Base-by-base conservation (phyloP, 805 yeast genomes). In the Saccharomycopsis fodiens region DNA sequence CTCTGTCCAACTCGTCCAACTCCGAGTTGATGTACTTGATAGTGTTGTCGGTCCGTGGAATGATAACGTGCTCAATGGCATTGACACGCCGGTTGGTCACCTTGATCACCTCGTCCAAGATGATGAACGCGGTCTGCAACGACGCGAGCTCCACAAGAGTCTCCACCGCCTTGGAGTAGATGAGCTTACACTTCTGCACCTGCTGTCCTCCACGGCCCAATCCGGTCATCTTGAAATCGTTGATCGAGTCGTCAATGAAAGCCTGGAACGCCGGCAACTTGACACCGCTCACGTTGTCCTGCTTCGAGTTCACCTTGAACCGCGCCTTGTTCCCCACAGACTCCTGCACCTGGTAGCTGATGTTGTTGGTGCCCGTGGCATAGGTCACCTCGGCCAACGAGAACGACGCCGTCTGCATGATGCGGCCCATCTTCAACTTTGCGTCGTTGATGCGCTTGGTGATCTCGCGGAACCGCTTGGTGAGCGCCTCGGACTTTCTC, bases 201-300 rank as follows among this genome's bases (percentile, higher is more conserved):
- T 91, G 97, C 66, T 91, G 97, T 53, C 98, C 97, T 66, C 98
- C 98, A 64, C 97, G 77, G 42, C 98, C 98, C 55, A 91, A 73
- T 56, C 98, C 98, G 3, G 97, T 91, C 78, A 91, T 72, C 64
- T 86, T 86, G 73, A 91, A 91, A 60, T 93, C 98, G 59, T 91
- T 91, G 61, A 86, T 85, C 8, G 79, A 78, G 52, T 85, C 87
- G 59, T 88, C 85, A 50, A 87, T 77, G 54, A 75, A 82, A 22
- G 89, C 78, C 58, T 89, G 96, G 56, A 91, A 93, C 50, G 89
- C 87, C 20, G 98, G 97, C 58, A 91, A 73, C 58, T 81, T 79
- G 32, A 91, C 98, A 67, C 98, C 98, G 52, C 94, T 82, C 36
- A 91, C 97, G 65, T 91, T 91, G 62, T 91, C 98, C 62, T 89